Percentiles rank a stretch among this genome's conserved stretches.
These are phyloP conservation scores for Petunia secreta DNA, from an alignment of 257 asterid genomes.

Conservation along the genomic window DNA sequence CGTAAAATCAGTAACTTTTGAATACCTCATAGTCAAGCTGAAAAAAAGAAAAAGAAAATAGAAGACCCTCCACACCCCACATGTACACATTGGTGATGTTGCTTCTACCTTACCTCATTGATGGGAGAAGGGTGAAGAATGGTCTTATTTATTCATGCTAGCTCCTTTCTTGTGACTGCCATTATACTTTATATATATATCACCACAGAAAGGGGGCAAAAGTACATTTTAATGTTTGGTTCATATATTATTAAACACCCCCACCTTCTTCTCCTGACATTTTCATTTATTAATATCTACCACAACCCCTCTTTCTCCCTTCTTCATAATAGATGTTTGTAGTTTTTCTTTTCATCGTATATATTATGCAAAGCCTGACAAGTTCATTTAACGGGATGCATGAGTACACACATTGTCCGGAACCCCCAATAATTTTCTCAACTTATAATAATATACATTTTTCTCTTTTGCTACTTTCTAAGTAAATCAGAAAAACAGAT, in stretches of 20 bases:
- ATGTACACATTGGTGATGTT: constrained; percentile 21
- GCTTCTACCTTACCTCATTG: not conserved
- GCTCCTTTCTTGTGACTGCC: constrained; percentile 23
- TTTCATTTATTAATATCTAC: constrained; percentile 25
- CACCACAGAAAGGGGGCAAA: not conserved
- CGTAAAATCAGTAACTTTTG: not conserved
- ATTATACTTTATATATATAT: constrained; percentile 10
- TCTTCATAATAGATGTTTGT: not conserved
- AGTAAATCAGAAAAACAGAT: not conserved
- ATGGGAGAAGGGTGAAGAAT: not conserved
- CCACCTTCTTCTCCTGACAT: constrained; percentile 25
- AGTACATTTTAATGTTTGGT: constrained; percentile 23
- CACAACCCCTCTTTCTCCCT: not conserved
- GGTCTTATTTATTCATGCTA: not conserved
- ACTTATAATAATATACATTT: not conserved
- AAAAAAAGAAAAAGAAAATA: too few relatives aligned
- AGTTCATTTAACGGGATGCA: constrained; percentile 21
- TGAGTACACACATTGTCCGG: constrained; percentile 9
- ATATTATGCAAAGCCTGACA: not conserved
- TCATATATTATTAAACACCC: constrained; percentile 16
- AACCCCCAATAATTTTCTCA: not conserved
- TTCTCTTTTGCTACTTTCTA: not conserved
- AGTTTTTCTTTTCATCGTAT: not conserved
- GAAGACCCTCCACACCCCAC: not conserved
- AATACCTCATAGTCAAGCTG: too few relatives aligned